A percentile compares a stretch with the other conserved stretches of the same genome.
phyloP scores from a whole-genome alignment of 352 stramenopile genomes.

The Globisporangium perplexum region DNA sequence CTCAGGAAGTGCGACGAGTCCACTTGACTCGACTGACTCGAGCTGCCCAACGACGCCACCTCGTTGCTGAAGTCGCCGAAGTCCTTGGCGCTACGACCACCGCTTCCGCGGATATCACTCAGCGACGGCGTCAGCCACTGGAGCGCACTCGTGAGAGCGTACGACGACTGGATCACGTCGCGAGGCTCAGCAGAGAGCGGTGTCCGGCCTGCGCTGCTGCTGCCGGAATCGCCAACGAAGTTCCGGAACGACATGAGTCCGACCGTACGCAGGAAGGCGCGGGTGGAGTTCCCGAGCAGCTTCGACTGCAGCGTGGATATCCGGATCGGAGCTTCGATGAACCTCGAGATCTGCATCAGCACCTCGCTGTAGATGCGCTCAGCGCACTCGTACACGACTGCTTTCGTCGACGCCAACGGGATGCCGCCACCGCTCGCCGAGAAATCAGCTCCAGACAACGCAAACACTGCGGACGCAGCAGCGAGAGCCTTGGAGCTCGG shows the following conservation, averaged over 20 bases:
- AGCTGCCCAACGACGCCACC: constrained; percentile 10
- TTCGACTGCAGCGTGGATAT: constrained; percentile 66
- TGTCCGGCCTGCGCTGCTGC: constrained; percentile 23
- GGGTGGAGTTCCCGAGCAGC: constrained; percentile 69
- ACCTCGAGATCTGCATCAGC: constrained; percentile 77
- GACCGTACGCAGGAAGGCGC: constrained; percentile 72
- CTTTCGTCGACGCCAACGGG: constrained; percentile 34
- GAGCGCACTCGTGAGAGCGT: constrained; percentile 54
- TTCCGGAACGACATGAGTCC: constrained; percentile 72
- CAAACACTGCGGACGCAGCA: constrained; percentile 58
- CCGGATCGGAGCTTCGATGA: constrained; percentile 72
- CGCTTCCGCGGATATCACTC: constrained; percentile 16
- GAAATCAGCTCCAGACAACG: constrained; percentile 35
- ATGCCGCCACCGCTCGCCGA: constrained; percentile 8
- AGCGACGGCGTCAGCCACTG: constrained; percentile 70
- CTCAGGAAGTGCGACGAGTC: constrained; percentile 64
- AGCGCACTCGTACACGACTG: constrained; percentile 63
- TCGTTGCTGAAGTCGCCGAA: constrained; percentile 35
- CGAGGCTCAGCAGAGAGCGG: constrained; percentile 33
- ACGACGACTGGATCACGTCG: constrained; percentile 67
- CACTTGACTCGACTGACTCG: constrained; percentile 7
- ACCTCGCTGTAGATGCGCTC: constrained; percentile 84
- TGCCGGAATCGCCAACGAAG: constrained; percentile 59
- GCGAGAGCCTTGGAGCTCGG: constrained; percentile 64
- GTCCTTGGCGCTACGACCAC: constrained; percentile 23